Evolutionary conservation across 169 alveolate genomes (phyloP).

Genomic region (Plasmodium falciparum): DNA sequence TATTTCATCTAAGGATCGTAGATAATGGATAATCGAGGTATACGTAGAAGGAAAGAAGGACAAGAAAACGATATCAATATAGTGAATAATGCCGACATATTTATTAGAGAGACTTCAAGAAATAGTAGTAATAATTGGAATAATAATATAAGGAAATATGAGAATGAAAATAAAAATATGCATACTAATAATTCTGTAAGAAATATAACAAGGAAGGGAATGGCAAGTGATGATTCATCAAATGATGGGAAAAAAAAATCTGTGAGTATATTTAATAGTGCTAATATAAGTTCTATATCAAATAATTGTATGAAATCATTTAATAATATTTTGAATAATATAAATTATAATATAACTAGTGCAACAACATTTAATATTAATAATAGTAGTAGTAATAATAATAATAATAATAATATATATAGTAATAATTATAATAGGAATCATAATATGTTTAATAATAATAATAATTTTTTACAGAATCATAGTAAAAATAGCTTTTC

Average conservation of each 20-base stretch:
- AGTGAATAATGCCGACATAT: neutral
- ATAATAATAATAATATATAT: neutral
- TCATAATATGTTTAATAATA: no score
- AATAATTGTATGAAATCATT: slow-evolving; percentile 67
- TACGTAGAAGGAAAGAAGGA: slow-evolving; percentile 73
- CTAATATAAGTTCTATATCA: slow-evolving; percentile 68
- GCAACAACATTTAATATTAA: neutral
- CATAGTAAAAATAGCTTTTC: no score
- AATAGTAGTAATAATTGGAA: neutral
- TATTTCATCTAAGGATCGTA: neutral
- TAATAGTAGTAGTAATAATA: neutral
- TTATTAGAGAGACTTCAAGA: slow-evolving; percentile 18
- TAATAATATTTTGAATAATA: slow-evolving; percentile 49
- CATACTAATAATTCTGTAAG: neutral
- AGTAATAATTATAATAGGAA: no score
- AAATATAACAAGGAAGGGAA: slow-evolving; percentile 20
- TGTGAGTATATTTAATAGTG: slow-evolving; percentile 34
- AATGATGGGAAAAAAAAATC: slow-evolving; percentile 57
- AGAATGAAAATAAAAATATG: slow-evolving; percentile 14
- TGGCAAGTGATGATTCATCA: slow-evolving; percentile 14
- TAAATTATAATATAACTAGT: slow-evolving; percentile 48
- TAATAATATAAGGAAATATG: slow-evolving; percentile 11
- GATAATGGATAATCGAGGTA: slow-evolving; percentile 65
- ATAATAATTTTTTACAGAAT: no score
- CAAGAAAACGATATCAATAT: slow-evolving; percentile 32